Evolutionary conservation across 2,329 filamentous ascomycete genomes (phyloP).

Genomic region (Microthyrium microscopicum): DNA sequence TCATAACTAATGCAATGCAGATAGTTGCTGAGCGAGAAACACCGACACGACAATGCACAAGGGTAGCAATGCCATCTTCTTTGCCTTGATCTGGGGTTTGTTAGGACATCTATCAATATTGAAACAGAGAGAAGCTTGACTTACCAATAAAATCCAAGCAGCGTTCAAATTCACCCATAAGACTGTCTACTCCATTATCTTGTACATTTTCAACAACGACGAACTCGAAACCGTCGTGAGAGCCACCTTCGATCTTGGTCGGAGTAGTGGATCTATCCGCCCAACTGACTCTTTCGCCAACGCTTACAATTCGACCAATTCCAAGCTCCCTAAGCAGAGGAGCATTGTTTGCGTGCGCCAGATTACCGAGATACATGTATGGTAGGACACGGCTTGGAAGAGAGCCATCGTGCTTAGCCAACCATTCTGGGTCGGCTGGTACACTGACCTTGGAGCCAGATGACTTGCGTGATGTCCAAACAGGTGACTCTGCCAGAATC

Average conservation of each 20-base stretch:
- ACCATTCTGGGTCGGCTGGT: constrained; percentile 49
- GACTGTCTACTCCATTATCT: constrained; percentile 88
- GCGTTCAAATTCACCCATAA: constrained; percentile 69
- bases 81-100: constrained; percentile 66
- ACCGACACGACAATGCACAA: constrained; percentile 92
- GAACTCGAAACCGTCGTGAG: constrained; percentile 2
- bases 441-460: background rate
- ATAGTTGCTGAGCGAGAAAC: constrained; percentile 93
- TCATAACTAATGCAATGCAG: constrained; percentile 98
- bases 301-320: constrained; percentile 75
- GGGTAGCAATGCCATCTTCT: constrained; percentile 59
- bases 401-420: constrained; percentile 71
- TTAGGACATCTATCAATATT: constrained; percentile 1
- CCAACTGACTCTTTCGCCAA: constrained; percentile 82
- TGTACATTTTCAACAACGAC: constrained; percentile 81
- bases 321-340: constrained; percentile 64
- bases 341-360: constrained; percentile 87
- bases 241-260: background rate
- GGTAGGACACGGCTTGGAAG: constrained; percentile 76
- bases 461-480: constrained; percentile 17
- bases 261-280: constrained; percentile 39
- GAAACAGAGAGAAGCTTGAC: constrained; percentile 18
- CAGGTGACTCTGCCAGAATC: constrained; percentile 55
- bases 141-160: constrained; percentile 87
- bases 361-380: constrained; percentile 92